A percentile compares a stretch with the other conserved stretches of the same genome.
Evolutionary conservation across 2,329 filamentous ascomycete species (phyloP).

Genomic region (Chaetothyriales sp.): DNA sequence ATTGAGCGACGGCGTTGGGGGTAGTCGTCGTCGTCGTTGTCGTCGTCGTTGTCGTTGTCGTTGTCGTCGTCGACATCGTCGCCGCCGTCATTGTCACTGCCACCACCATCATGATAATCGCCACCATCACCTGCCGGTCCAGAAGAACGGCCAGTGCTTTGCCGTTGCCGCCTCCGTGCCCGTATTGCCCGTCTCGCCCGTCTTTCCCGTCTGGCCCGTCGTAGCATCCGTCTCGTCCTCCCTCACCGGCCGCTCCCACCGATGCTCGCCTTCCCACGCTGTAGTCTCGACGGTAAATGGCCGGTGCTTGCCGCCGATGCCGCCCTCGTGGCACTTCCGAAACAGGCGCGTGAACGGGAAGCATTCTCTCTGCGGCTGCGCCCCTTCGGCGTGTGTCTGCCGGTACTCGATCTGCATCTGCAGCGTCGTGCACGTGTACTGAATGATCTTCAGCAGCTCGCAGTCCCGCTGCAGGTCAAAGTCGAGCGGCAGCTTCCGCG

Average conservation of each 20-base stretch:
- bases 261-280: conserved; percentile 40
- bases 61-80: too few species aligned
- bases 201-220: too few species aligned
- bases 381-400: conserved; percentile 5
- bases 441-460: conserved; percentile 44
- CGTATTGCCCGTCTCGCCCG: too few species aligned
- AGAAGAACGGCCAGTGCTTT: neutral
- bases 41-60: too few species aligned
- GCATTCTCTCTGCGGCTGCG: conserved; percentile 31
- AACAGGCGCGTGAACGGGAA: conserved; percentile 14
- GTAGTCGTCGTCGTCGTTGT: neutral
- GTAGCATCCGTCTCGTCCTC: too few species aligned
- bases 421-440: conserved; percentile 48
- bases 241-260: conserved; percentile 21
- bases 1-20: conserved; percentile 15
- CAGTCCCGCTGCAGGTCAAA: conserved; percentile 40
- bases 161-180: conserved; percentile 1
- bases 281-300: conserved; percentile 48
- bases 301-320: conserved; percentile 8
- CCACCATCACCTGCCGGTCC: neutral
- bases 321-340: conserved; percentile 14
- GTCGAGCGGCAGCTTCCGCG: conserved; percentile 36
- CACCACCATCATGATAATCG: too few species aligned
- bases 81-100: too few species aligned
- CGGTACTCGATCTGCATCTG: conserved; percentile 20